These are phyloP conservation scores for Microdochium trichocladiopsis DNA, from an alignment of 2,329 filamentous ascomycete genomes.

Conservation along the genomic window DNA sequence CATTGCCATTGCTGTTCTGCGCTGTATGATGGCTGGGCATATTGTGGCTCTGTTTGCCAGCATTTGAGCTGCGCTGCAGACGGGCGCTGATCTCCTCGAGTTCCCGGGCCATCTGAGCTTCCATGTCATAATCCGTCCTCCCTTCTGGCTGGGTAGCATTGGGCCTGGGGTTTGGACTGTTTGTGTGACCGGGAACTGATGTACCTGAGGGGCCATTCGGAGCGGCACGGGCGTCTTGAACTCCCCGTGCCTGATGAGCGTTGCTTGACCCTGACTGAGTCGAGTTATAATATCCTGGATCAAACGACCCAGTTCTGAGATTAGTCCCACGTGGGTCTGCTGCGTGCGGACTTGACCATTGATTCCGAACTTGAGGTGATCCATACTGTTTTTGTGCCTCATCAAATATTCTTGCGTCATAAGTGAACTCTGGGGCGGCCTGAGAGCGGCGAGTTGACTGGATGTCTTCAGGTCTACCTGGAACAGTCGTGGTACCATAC, in stretches of 20 bases:
- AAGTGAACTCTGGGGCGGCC: background rate
- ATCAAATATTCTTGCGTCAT: background rate
- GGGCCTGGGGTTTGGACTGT: too few species aligned
- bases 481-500: slow-evolving; percentile 6
- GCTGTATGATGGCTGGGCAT: too few species aligned
- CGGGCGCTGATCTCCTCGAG: too few species aligned
- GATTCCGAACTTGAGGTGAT: background rate
- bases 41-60: too few species aligned
- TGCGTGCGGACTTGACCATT: background rate
- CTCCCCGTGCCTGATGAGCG: background rate
- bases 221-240: background rate
- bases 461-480: background rate
- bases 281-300: background rate
- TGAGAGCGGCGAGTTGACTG: background rate
- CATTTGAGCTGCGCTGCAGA: too few species aligned
- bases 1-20: too few species aligned
- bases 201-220: background rate
- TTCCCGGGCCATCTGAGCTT: too few species aligned
- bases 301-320: background rate
- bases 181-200: background rate
- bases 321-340: background rate
- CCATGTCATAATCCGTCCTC: too few species aligned
- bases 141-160: too few species aligned
- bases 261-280: background rate
- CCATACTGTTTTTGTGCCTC: background rate